Base-by-base conservation (phyloP, 2,329 filamentous ascomycete genomes). In the Ophiocordyceps unilateralis region DNA sequence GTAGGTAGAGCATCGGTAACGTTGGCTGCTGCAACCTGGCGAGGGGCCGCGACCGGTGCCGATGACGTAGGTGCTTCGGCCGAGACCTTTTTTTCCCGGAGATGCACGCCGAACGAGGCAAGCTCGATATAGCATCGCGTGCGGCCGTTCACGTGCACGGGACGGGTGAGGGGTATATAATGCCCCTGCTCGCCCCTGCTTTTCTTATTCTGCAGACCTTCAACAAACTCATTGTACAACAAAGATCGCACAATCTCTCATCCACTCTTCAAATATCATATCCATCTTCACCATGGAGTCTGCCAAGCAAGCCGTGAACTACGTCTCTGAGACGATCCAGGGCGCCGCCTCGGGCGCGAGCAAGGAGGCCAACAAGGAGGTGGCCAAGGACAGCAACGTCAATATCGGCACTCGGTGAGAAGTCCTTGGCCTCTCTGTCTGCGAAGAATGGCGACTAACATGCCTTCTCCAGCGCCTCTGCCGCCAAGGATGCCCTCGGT, bases 311-410 rank as follows among this genome's bases (percentile, higher is more conserved):
- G 71, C 70, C 56, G 75, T 65, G 65, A 80, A 79, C 72, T 77
- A 74, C 72, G 74, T 78, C 60, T 60, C 68, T 48, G 77, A 81
- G 69, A 64, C 67, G 54, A 61, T 76, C 57, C 69, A 79, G 67
- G 65, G 77, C 58, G 65, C 66, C 47, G 57, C 67, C 48, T 64
- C 65, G 47, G 67, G 70, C 50, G 64, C 71, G 47, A 74, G 68
- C 64, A 81, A 82, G 74, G 76, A 81, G 65, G 66, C 66, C 66
- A 81, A 82, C 73, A 81, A 82, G 73, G 57, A 70, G 50, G 69
- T 76, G 50, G 78, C 77, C 60, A 81, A 81, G 70, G 74, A 76
- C 57, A 59, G 51, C 58, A 63, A 77, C 56, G 67, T 67, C 47
- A 49, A 51, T 51, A 6, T 76, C 45, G 57, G 62, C 55, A 76